Evolutionary conservation across 2,329 filamentous ascomycete genomes (phyloP).

Genomic region (Colletotrichum trifolii): DNA sequence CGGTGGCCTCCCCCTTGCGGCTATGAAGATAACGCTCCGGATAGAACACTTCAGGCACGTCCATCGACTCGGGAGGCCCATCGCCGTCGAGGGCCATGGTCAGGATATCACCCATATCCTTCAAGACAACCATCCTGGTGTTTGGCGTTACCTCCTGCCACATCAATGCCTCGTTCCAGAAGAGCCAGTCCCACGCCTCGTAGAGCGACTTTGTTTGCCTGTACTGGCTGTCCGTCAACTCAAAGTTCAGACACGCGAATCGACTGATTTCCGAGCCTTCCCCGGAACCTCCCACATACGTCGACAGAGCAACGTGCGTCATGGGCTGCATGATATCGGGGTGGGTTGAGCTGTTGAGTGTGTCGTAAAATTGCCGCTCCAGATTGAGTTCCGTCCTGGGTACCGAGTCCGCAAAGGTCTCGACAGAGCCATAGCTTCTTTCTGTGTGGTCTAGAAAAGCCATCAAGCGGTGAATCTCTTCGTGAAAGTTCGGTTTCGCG

Average conservation of each 20-base stretch:
- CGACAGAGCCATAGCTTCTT: conserved; percentile 67
- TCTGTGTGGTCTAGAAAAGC: conserved; percentile 72
- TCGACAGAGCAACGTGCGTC: conserved; percentile 45
- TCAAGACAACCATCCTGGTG: conserved; percentile 56
- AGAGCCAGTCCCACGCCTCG: conserved; percentile 59
- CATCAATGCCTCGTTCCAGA: conserved; percentile 58
- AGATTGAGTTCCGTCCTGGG: conserved; percentile 47
- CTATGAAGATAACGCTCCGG: conserved; percentile 63
- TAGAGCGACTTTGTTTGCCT: conserved; percentile 55
- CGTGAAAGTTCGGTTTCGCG: conserved; percentile 52
- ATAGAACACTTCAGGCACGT: conserved; percentile 64
- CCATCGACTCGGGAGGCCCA: conserved; percentile 55
- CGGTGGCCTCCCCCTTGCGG: conserved; percentile 57
- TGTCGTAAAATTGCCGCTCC: conserved; percentile 58
- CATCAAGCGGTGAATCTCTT: conserved; percentile 71
- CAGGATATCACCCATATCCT: conserved; percentile 62
- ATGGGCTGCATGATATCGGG: conserved; percentile 44
- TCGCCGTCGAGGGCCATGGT: conserved; percentile 57
- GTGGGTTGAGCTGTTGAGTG: conserved; percentile 42
- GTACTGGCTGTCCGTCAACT: conserved; percentile 50
- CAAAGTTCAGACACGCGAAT: conserved; percentile 57
- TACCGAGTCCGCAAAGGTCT: conserved; percentile 55
- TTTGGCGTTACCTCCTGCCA: conserved; percentile 48
- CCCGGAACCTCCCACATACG: conserved; percentile 41
- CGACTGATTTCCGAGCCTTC: conserved; percentile 44